Evolutionary conservation across 1,284 basidiomycete genomes (phyloP).

Genomic region (Schizophyllum amplum): DNA sequence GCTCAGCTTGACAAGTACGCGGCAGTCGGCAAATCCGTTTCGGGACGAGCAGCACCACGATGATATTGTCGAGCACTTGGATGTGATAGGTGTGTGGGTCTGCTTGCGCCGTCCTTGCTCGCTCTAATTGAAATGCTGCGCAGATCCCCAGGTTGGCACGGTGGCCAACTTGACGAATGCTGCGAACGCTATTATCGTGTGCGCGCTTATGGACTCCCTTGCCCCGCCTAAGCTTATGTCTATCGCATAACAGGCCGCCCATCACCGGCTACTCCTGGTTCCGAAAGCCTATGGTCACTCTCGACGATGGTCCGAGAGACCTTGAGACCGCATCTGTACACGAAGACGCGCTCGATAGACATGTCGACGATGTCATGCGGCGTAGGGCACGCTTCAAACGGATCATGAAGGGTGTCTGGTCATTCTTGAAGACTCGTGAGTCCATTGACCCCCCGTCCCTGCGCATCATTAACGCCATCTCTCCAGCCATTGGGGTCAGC

Average conservation of each 20-base stretch:
- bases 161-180: slow-evolving; percentile 68
- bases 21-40: slow-evolving; percentile 15
- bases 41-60: slow-evolving; percentile 47
- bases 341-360: slow-evolving; percentile 63
- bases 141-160: slow-evolving; percentile 67
- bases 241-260: slow-evolving; percentile 42
- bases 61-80: slow-evolving; percentile 69
- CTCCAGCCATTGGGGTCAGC: slow-evolving; percentile 50
- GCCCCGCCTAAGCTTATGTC: background rate
- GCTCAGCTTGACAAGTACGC: slow-evolving; percentile 27
- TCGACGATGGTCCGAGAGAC: slow-evolving; percentile 20
- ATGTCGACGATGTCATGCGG: slow-evolving; percentile 72
- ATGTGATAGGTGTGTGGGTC: slow-evolving; percentile 56
- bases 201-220: slow-evolving; percentile 8
- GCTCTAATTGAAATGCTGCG: slow-evolving; percentile 4
- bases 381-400: slow-evolving; percentile 57
- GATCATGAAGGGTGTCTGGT: slow-evolving; percentile 68
- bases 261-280: slow-evolving; percentile 47
- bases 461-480: slow-evolving; percentile 2
- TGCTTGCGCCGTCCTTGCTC: background rate
- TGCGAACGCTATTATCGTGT: slow-evolving; percentile 73
- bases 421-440: slow-evolving; percentile 78
- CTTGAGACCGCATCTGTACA: slow-evolving; percentile 21
- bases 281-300: slow-evolving; percentile 54
- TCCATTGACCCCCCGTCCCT: slow-evolving; percentile 2